Evolutionary conservation across 2,329 filamentous ascomycete genomes (phyloP).

Genomic region (Cladosporium sp.): DNA sequence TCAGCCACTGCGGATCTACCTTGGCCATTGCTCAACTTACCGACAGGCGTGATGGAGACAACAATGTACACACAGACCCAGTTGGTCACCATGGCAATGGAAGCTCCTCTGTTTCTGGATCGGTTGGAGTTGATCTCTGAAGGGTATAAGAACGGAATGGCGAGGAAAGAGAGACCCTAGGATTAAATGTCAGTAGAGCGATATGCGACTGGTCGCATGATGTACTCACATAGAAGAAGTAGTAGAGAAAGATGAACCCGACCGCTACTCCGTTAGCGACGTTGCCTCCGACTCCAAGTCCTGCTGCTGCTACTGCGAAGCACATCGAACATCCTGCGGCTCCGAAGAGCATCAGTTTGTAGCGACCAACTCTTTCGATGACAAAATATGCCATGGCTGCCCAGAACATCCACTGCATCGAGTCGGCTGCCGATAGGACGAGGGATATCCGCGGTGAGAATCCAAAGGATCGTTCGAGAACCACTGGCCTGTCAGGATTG

Average conservation of each 20-base stretch:
- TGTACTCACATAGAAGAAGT: slow-evolving; percentile 25
- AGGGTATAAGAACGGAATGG: slow-evolving; percentile 25
- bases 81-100: slow-evolving; percentile 26
- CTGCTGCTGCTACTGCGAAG: slow-evolving; percentile 23
- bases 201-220: background rate
- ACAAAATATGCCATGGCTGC: slow-evolving; percentile 17
- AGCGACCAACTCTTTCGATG: slow-evolving; percentile 24
- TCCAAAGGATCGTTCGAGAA: slow-evolving; percentile 25
- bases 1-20: background rate
- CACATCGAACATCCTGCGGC: slow-evolving; percentile 23
- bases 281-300: slow-evolving; percentile 22
- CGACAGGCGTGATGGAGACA: slow-evolving; percentile 25
- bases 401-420: slow-evolving; percentile 27
- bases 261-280: slow-evolving; percentile 24
- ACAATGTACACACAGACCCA: slow-evolving; percentile 26
- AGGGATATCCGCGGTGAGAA: slow-evolving; percentile 24
- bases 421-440: slow-evolving; percentile 23
- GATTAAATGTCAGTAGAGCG: background rate
- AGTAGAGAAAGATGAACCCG: slow-evolving; percentile 26
- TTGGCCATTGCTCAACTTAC: slow-evolving; percentile 4
- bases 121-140: slow-evolving; percentile 26
- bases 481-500: slow-evolving; percentile 15
- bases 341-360: slow-evolving; percentile 26
- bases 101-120: slow-evolving; percentile 23
- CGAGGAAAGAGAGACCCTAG: slow-evolving; percentile 25